Evolutionary conservation across 495 filamentous ascomycete genomes (phyloP).

Genomic region (Hypoxylon fragiforme): DNA sequence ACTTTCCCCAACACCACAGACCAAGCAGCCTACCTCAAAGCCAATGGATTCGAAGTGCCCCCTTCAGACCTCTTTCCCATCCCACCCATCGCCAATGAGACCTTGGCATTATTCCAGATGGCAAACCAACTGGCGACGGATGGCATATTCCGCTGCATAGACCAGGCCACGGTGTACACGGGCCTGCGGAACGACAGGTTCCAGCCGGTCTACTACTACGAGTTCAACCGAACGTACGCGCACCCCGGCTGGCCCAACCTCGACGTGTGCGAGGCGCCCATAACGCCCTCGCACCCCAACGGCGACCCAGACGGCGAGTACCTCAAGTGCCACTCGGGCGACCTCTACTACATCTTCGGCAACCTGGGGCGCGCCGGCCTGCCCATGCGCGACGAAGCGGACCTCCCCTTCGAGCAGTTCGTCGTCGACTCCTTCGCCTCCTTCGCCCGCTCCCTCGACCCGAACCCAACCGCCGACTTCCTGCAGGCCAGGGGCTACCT

Average conservation of each 20-base stretch:
- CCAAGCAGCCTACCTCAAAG: slow-evolving; percentile 41
- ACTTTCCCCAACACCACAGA: slow-evolving; percentile 43
- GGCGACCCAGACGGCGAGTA: slow-evolving; percentile 50
- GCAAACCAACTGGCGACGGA: slow-evolving; percentile 49
- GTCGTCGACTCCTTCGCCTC: slow-evolving; percentile 42
- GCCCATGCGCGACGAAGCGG: slow-evolving; percentile 41
- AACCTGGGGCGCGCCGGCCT: slow-evolving; percentile 44
- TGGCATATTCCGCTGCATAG: slow-evolving; percentile 54
- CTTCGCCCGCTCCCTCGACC: slow-evolving; percentile 44
- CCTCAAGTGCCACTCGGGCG: slow-evolving; percentile 54
- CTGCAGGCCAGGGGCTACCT: slow-evolving; percentile 39
- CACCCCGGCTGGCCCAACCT: slow-evolving; percentile 49
- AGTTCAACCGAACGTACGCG: slow-evolving; percentile 59
- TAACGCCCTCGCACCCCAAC: slow-evolving; percentile 37
- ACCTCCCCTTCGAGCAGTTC: slow-evolving; percentile 42
- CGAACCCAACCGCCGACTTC: slow-evolving; percentile 40
- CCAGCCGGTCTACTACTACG: slow-evolving; percentile 44
- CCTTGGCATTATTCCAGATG: slow-evolving; percentile 50
- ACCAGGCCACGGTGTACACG: slow-evolving; percentile 50
- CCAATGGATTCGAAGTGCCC: slow-evolving; percentile 44
- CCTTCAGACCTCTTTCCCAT: slow-evolving; percentile 43
- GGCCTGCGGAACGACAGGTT: slow-evolving; percentile 39
- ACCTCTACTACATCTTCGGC: slow-evolving; percentile 48
- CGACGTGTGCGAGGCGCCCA: slow-evolving; percentile 51
- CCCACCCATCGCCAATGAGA: slow-evolving; percentile 41